Conservation (phyloP, 2,329 filamentous ascomycete genomes). For the Colletotrichum salicis region DNA sequence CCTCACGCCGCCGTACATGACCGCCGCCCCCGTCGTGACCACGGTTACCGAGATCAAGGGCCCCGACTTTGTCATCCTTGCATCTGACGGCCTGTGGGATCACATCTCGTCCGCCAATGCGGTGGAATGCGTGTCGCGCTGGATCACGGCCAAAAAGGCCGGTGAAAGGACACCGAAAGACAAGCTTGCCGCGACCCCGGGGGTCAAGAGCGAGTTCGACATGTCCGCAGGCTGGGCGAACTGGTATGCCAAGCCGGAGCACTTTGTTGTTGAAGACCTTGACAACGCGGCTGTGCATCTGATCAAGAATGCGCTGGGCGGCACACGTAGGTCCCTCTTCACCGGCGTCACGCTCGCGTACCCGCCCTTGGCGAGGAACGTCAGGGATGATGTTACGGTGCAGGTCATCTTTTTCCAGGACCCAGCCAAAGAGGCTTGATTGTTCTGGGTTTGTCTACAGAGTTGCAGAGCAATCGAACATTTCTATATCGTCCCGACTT, state of each 20-base stretch:
- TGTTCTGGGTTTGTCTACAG: not conserved
- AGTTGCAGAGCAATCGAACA: not conserved
- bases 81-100: constrained; percentile 76
- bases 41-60: constrained; percentile 60
- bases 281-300: constrained; percentile 82
- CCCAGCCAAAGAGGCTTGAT: constrained; percentile 13
- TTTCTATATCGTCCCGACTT: not conserved
- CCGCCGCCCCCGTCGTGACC: constrained; percentile 72
- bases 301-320: constrained; percentile 82
- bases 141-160: constrained; percentile 49
- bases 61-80: constrained; percentile 70
- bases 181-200: constrained; percentile 18
- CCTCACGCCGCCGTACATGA: constrained; percentile 73
- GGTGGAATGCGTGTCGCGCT: constrained; percentile 66
- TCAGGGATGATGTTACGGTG: constrained; percentile 82
- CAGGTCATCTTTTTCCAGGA: constrained; percentile 75
- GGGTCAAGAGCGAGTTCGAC: constrained; percentile 18
- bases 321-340: constrained; percentile 78
- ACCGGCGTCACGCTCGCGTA: constrained; percentile 76
- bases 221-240: constrained; percentile 38
- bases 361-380: constrained; percentile 72
- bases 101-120: constrained; percentile 66
- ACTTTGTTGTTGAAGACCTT: constrained; percentile 78
- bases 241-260: constrained; percentile 49
- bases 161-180: not conserved